A percentile compares a stretch with the other conserved stretches of the same genome.
These are phyloP conservation scores for Lachancea lanzarotensis DNA, from an alignment of 805 yeast species.

Conservation along the genomic window DNA sequence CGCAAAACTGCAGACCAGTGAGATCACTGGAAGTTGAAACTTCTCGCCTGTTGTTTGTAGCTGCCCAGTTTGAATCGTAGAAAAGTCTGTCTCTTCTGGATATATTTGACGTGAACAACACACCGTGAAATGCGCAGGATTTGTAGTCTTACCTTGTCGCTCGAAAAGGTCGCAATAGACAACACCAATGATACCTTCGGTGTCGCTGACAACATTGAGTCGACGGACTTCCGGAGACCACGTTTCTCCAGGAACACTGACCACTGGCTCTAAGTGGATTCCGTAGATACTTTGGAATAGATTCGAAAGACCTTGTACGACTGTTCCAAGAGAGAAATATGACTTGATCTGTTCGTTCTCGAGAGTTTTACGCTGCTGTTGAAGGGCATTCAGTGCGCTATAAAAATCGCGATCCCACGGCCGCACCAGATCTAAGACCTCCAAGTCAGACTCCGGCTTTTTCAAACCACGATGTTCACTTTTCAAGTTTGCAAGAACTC, in stretches of 20 bases:
- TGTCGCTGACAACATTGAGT: conserved; percentile 63
- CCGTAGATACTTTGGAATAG: conserved; percentile 71
- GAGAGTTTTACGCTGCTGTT: conserved; percentile 29
- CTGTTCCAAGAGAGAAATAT: conserved; percentile 79
- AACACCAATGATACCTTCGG: conserved; percentile 62
- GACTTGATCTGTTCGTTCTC: conserved; percentile 48
- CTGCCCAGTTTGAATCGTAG: conserved; percentile 31
- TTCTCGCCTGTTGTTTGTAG: conserved; percentile 36
- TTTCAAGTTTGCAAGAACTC: conserved; percentile 38
- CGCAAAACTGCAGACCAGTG: conserved; percentile 77
- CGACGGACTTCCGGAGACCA: conserved; percentile 87
- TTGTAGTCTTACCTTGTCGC: conserved; percentile 64
- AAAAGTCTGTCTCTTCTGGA: conserved; percentile 41
- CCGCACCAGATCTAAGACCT: conserved; percentile 43
- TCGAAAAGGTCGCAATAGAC: conserved; percentile 85
- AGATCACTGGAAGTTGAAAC: conserved; percentile 83
- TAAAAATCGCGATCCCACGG: conserved; percentile 93
- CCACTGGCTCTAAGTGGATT: conserved; percentile 62
- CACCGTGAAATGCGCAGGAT: conserved; percentile 94
- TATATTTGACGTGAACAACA: conserved; percentile 84
- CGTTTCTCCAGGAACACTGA: conserved; percentile 63
- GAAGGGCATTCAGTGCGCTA: conserved; percentile 30
- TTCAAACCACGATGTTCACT: conserved; percentile 17
- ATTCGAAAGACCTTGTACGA: conserved; percentile 73
- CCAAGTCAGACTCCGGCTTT: conserved; percentile 30